Base-by-base conservation (phyloP, 2,329 filamentous ascomycete species). In the Ceratocystis destructans region DNA sequence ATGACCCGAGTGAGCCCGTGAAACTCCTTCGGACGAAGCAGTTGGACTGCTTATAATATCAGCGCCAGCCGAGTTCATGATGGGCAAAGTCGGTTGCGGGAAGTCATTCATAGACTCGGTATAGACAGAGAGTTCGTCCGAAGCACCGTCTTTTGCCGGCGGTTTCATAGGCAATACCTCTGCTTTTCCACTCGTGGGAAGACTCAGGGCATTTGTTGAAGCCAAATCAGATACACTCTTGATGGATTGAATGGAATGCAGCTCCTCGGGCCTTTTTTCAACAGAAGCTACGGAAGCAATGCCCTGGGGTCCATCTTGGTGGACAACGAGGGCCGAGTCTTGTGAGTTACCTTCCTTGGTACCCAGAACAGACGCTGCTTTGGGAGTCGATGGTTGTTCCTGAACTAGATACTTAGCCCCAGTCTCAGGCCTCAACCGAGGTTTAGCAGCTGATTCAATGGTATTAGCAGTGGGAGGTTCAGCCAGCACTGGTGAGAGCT, bases 261-360 rank as follows among this genome's bases (percentile, higher is more conserved):
- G 12, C 28, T 57, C 53, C 28, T 57, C 10, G 1, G 12, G 22
- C 12, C 10, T 15, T 57, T 17, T 12, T 22, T 50, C 3, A 57
- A 25, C n/a, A 57, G 15, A 17, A 15, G 31, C 3, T 37, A 55
- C 53, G 31, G 65, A 48, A 15, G 65, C 31, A 31, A 57, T 31
- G 15, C 61, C 59, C 31, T 37, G 12, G 4, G 28, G 33, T 17
- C 65, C 61, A 45, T 66, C 45, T 48, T 66, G 59, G 15, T 66
- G 65, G 20, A 7, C 59, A 12, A 6, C 6, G 12, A 25, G 61
- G 6, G 33, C 20, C 3, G 48, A n/a, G 50, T 62, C 46, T 57
- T 59, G 15, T 59, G 37, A 41, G 15, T 3, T 1, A 15, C 6
- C 25, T 65, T 7, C 28, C 31, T 37, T 33, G 4, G 10, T 12